Evolutionary conservation across 768 basidiomycete genomes (phyloP).

Genomic region (Serendipita sp.): DNA sequence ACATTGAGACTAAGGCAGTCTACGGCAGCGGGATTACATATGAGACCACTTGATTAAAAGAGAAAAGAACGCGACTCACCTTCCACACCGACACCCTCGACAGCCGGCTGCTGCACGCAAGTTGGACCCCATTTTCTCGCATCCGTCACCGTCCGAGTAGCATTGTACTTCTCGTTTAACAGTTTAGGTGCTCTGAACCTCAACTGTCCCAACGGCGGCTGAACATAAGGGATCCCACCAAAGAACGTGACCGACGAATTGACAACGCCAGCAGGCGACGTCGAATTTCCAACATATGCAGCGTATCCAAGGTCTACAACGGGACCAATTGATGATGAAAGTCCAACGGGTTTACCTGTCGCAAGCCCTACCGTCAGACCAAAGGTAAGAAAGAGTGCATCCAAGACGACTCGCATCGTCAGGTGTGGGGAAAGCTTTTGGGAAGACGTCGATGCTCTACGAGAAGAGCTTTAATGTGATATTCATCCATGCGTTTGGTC

Average conservation of each 20-base stretch:
- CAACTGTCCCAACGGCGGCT: slow-evolving; percentile 33
- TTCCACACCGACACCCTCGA: slow-evolving; percentile 30
- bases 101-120: slow-evolving; percentile 32
- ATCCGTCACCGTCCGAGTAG: slow-evolving; percentile 15
- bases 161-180: slow-evolving; percentile 19
- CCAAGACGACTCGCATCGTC: no score
- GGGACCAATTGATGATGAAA: slow-evolving; percentile 15
- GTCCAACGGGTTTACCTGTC: background rate
- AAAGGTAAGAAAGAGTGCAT: no score
- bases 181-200: slow-evolving; percentile 26
- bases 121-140: slow-evolving; percentile 29
- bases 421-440: no score
- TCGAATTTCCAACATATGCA: slow-evolving; percentile 26
- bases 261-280: slow-evolving; percentile 21
- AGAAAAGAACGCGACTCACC: slow-evolving; percentile 16
- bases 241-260: slow-evolving; percentile 27
- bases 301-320: slow-evolving; percentile 28
- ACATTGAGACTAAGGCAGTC: slow-evolving; percentile 28
- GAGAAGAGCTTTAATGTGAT: no score
- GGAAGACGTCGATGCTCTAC: no score
- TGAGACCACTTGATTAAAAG: background rate
- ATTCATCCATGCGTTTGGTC: no score
- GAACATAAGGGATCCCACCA: slow-evolving; percentile 38
- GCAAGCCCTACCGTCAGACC: background rate
- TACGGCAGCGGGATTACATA: slow-evolving; percentile 13